phyloP scores from a whole-genome alignment of 129 eudicot genomes.

The Smallanthus sonchifolius region DNA sequence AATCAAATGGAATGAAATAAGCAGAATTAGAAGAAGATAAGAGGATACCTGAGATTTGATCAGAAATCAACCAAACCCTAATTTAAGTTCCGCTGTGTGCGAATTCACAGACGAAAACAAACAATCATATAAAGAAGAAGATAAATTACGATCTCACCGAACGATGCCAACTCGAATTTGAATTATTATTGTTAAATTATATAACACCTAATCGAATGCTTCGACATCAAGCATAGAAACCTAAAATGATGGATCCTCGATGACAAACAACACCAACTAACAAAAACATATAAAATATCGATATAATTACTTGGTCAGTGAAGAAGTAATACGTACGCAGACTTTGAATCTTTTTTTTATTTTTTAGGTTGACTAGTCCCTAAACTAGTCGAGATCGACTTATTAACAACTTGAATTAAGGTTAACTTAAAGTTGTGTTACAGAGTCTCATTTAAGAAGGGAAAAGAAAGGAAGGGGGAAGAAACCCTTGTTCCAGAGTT shows the following conservation, averaged over 20 bases:
- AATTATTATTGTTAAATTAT: conserved; percentile 2
- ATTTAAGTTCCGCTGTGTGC: conserved; percentile 7
- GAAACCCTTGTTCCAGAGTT: no score
- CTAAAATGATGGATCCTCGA: conserved; percentile 28
- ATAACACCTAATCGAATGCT: conserved; percentile 27
- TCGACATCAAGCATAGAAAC: conserved; percentile 25
- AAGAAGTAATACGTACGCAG: conserved; percentile 26
- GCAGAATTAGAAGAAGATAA: background rate
- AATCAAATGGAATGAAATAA: background rate
- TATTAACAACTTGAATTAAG: no score
- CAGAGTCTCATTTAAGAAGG: no score
- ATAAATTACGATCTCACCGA: conserved; percentile 34
- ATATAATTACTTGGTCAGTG: background rate
- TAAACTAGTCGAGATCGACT: no score
- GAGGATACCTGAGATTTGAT: conserved; percentile 14
- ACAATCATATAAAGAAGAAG: conserved; percentile 21
- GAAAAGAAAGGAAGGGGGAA: no score
- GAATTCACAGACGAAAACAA: conserved; percentile 24
- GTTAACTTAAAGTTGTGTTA: no score
- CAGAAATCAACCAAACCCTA: conserved; percentile 4
- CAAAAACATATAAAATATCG: background rate
- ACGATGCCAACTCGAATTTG: conserved; percentile 34
- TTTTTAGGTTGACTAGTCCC: no score
- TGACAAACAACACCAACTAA: conserved; percentile 19
- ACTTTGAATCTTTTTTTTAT: no score